Evolutionary conservation across 2,329 filamentous ascomycete genomes (phyloP).

Genomic region (Hansfordia pulvinata): DNA sequence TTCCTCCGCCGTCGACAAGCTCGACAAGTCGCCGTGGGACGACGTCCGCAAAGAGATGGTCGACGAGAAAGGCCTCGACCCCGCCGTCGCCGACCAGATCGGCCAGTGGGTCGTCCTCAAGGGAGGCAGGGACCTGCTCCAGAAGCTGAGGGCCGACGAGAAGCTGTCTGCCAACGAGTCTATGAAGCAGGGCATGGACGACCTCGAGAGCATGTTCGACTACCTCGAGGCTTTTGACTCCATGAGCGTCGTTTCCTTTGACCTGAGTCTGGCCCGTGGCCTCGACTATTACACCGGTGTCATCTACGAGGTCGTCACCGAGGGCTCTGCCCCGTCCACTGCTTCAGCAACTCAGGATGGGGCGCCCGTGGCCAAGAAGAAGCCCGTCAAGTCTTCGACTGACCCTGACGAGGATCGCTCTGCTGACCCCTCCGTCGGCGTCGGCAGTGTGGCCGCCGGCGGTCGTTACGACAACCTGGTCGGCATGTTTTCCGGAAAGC

Average conservation of each 20-base stretch:
- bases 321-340: slow-evolving; percentile 40
- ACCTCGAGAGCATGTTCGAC: slow-evolving; percentile 54
- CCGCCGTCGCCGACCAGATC: slow-evolving; percentile 57
- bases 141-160: slow-evolving; percentile 43
- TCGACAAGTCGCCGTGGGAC: slow-evolving; percentile 63
- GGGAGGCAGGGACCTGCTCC: slow-evolving; percentile 50
- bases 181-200: slow-evolving; percentile 54
- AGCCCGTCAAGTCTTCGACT: slow-evolving; percentile 26
- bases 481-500: slow-evolving; percentile 62
- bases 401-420: slow-evolving; percentile 43
- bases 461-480: slow-evolving; percentile 68
- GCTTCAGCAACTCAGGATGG: slow-evolving; percentile 20
- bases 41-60: slow-evolving; percentile 68
- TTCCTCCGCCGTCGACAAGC: slow-evolving; percentile 65
- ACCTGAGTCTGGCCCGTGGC: slow-evolving; percentile 60
- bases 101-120: slow-evolving; percentile 58
- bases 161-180: slow-evolving; percentile 46
- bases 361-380: slow-evolving; percentile 20
- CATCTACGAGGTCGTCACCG: slow-evolving; percentile 63
- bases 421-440: slow-evolving; percentile 56
- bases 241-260: slow-evolving; percentile 54
- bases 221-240: slow-evolving; percentile 56
- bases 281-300: slow-evolving; percentile 66
- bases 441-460: slow-evolving; percentile 63
- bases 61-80: slow-evolving; percentile 58